Percentiles rank a stretch among this genome's conserved stretches.
These are phyloP conservation scores for Elsinoe necatrix DNA, from an alignment of 2,329 filamentous ascomycete species.

Conservation along the genomic window DNA sequence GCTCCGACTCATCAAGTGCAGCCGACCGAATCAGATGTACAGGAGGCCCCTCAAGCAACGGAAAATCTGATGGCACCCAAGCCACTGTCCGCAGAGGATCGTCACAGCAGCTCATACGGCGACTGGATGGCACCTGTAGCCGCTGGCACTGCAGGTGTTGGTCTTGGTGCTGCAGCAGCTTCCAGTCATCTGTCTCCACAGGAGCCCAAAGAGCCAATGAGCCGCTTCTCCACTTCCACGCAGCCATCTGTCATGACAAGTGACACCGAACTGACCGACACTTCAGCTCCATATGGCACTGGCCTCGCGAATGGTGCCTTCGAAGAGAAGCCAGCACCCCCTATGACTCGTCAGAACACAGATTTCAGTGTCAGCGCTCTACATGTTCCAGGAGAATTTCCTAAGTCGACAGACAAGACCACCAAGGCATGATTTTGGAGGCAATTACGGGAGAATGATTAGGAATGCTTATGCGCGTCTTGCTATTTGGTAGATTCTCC, in stretches of 20 bases:
- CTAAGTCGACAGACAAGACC: conserved; percentile 15
- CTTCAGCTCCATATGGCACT: background rate
- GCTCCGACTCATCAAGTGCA: conserved; percentile 20
- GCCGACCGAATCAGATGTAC: conserved; percentile 9
- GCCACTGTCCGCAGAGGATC: conserved; percentile 16
- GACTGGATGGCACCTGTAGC: conserved; percentile 49
- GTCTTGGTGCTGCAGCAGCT: conserved; percentile 29
- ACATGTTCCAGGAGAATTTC: conserved; percentile 59
- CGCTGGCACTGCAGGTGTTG: conserved; percentile 33
- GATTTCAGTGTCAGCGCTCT: conserved; percentile 52
- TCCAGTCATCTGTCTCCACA: background rate
- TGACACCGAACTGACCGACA: conserved; percentile 13
- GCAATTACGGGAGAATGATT: background rate
- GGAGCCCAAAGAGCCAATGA: conserved; percentile 1
- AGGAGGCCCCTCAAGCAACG: background rate
- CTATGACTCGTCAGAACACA: conserved; percentile 28
- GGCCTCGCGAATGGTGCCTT: background rate
- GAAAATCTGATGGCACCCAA: background rate
- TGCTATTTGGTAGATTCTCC: background rate
- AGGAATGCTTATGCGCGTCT: background rate
- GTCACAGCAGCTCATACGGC: conserved; percentile 36
- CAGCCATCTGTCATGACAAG: conserved; percentile 5
- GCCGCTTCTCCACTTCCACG: conserved; percentile 12
- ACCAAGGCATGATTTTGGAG: conserved; percentile 1
- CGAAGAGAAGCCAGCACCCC: background rate